A percentile compares a stretch with the other conserved stretches of the same genome.
phyloP scores from a whole-genome alignment of 345 rosid species.

The Moricandia moricandioides region DNA sequence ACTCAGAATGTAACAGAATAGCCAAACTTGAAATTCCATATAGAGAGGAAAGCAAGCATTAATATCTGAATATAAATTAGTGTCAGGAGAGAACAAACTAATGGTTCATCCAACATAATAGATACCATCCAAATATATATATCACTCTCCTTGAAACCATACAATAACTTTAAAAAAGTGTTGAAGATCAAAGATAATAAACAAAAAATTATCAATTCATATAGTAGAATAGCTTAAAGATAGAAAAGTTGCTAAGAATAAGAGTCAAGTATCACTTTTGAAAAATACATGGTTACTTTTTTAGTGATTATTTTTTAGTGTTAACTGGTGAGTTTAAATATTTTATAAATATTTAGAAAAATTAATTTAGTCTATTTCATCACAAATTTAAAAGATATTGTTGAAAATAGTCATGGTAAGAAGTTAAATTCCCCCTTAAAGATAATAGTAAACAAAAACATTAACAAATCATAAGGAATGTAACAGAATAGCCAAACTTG shows the following conservation, averaged over 20 bases:
- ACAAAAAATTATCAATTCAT: not conserved
- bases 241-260: too few relatives aligned
- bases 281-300: too few relatives aligned
- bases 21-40: conserved; percentile 33
- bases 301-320: too few relatives aligned
- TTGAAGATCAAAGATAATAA: not conserved
- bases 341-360: too few relatives aligned
- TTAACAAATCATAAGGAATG: not conserved
- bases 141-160: conserved; percentile 15
- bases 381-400: too few relatives aligned
- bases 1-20: conserved; percentile 26
- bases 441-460: not conserved
- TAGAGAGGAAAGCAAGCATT: conserved; percentile 33
- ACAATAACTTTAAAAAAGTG: not conserved
- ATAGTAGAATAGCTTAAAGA: too few relatives aligned
- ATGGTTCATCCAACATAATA: conserved; percentile 31
- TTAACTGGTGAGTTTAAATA: too few relatives aligned
- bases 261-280: too few relatives aligned
- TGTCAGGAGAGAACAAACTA: conserved; percentile 19
- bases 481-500: conserved; percentile 40
- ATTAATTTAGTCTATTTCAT: too few relatives aligned
- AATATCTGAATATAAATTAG: conserved; percentile 23
- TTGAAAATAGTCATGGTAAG: too few relatives aligned
- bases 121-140: conserved; percentile 18
- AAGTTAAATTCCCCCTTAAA: too few relatives aligned